Percentiles rank a stretch among this genome's conserved stretches.
These are phyloP conservation scores for Leccinum huronense DNA, from an alignment of 1,284 basidiomycete species.

Conservation along the genomic window DNA sequence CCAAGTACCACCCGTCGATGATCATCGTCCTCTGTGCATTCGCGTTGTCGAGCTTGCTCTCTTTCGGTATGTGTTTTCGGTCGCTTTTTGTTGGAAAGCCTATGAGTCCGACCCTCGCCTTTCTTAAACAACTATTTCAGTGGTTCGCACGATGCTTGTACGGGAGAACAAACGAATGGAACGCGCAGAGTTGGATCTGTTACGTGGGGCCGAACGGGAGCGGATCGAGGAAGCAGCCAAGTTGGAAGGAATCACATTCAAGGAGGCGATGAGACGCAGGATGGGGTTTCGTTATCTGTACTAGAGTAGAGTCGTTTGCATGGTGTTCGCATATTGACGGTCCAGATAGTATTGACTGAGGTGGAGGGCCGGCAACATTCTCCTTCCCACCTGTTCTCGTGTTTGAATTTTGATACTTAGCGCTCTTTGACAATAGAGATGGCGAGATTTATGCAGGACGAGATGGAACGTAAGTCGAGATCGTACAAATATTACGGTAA, in stretches of 20 bases:
- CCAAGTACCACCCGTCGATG: slow-evolving; percentile 53
- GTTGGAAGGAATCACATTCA: slow-evolving; percentile 51
- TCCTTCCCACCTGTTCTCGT: background rate
- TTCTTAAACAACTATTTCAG: slow-evolving; percentile 27
- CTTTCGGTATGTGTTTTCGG: slow-evolving; percentile 35
- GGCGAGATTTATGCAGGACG: slow-evolving; percentile 13
- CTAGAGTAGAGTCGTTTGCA: slow-evolving; percentile 6
- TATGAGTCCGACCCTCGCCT: background rate
- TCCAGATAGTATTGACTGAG: background rate
- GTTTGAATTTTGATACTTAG: background rate
- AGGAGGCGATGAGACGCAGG: slow-evolving; percentile 49
- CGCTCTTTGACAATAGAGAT: background rate
- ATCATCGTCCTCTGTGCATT: slow-evolving; percentile 46
- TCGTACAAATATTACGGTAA: background rate
- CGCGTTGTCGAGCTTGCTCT: slow-evolving; percentile 38
- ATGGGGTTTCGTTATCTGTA: slow-evolving; percentile 34
- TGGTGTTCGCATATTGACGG: background rate
- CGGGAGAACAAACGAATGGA: slow-evolving; percentile 46
- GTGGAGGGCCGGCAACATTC: background rate
- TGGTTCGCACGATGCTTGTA: slow-evolving; percentile 46
- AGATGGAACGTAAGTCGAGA: background rate
- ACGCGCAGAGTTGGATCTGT: slow-evolving; percentile 43
- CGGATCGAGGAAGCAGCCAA: slow-evolving; percentile 50
- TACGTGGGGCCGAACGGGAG: slow-evolving; percentile 42
- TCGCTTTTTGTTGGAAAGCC: background rate